Base-by-base conservation (phyloP, 2,329 filamentous ascomycete genomes). In the Sphaerulina populicola region DNA sequence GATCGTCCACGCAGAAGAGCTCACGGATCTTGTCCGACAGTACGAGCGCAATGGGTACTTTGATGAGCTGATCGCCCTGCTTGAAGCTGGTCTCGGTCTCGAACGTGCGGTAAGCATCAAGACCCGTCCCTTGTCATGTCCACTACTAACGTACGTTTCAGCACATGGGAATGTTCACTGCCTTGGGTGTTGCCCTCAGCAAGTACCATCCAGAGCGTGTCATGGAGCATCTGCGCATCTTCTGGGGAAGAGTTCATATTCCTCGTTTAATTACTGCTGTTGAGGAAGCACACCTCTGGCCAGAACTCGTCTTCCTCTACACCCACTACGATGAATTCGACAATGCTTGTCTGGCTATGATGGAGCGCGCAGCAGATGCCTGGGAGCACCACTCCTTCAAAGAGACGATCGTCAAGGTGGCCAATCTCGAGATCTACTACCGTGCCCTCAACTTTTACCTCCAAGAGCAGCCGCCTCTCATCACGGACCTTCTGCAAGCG, bases 381-480 rank as follows among this genome's bases (percentile, higher is more conserved):
- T 98, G 93, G 93, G 94, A 98, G 70, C 93, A 98, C 73, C 89
- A 96, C 69, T 93, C 94, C 44, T 98, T 98, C 83, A 98, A 98
- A 78, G 94, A 98, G 68, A 97, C 94, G 46, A 79, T 95, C 51
- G 83, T 95, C 73, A 98, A 98, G 80, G 91, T 96, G 59, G 88
- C 90, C 65, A 98, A 98, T 73, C 74, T 98, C 65, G 94, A 98
- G 72, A 98, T 98, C 64, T 98, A 97, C 77, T 98, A 98, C 78
- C 87, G 91, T 48, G 88, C 88, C 27, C 79, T 97, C 66, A 94
- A 91, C 75, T 96, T 96, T 73, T 97, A 97, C 71, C 81, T 98
- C 37, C 88, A 97, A 73, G 88, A 98, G 72, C 93, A 98, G 69
- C 93, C 93, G 31, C 88, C 91, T 10, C 79, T 98, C 41, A 75